These are phyloP conservation scores for Suillus subluteus DNA, from an alignment of 768 basidiomycete genomes.

Conservation along the genomic window DNA sequence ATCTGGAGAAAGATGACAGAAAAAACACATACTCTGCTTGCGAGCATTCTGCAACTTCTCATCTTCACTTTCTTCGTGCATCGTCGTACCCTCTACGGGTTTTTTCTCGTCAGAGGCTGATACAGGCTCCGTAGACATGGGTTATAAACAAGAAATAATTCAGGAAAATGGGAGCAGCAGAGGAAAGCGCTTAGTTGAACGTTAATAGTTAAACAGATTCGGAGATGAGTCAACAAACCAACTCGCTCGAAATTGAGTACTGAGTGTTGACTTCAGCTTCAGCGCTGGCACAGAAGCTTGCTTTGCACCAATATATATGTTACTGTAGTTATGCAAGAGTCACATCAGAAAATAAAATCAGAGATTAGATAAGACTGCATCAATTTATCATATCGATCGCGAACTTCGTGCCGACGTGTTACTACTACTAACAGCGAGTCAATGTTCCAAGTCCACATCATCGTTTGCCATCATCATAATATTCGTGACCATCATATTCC, in stretches of 20 bases:
- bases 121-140: constrained; percentile 27
- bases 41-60: constrained; percentile 52
- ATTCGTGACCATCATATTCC: too few relatives aligned
- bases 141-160: constrained; percentile 13
- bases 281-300: not conserved
- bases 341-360: not conserved
- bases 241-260: not conserved
- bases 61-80: constrained; percentile 39
- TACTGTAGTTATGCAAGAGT: not conserved
- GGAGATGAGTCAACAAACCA: not conserved
- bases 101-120: constrained; percentile 11
- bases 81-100: constrained; percentile 20
- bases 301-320: not conserved
- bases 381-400: too few relatives aligned
- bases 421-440: too few relatives aligned
- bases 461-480: too few relatives aligned
- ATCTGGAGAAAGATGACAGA: not conserved
- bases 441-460: too few relatives aligned
- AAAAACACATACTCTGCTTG: constrained; percentile 52
- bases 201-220: not conserved
- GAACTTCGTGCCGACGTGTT: too few relatives aligned
- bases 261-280: not conserved
- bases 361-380: not conserved
- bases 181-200: not conserved
- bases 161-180: not conserved